Evolutionary conservation across 305 asterid species (phyloP), one percentile per base, ranked within the genome.

Genomic region (Solanum chacoense): DNA sequence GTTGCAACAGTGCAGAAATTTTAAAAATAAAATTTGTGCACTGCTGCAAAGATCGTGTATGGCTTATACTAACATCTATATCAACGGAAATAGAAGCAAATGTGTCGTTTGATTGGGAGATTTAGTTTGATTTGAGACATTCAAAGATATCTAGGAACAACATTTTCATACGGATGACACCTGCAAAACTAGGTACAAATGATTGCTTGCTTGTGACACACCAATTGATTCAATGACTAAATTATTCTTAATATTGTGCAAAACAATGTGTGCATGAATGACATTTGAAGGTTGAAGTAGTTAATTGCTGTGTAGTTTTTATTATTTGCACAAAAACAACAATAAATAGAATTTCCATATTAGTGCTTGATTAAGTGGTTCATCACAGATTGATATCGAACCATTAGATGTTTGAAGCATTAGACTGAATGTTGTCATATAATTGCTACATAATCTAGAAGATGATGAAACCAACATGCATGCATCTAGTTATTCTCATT

Each of bases 1-100:
- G 65, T 50, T 50, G n/a, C n/a, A 16, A 2, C n/a, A 16, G 0
- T 50, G 9, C 0, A 50, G 0, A 50, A 50, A 16, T 14, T 6
- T 16, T 50, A 50, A 50, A 50, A 16, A 50, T 1, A 50, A 16
- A 6, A 16, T 50, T 16, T 50, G 9, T 16, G 65, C n/a, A 50
- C 9, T 50, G 3, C 8, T 16, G 4, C 1, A 50, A 50, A 50
- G 1, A 6, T 50, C 8, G 9, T 16, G 8, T 0, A 50, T 50
- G 65, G 1, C 8, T 50, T 50, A 50, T 1, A 50, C 8, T 50
- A 16, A 50, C n/a, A 18, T 50, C 1, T 16, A 50, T 50, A 50
- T 50, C 65, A 50, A 50, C 9, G 3, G 0, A 50, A 50, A 16
- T 50, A 0, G n/a, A 16, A 50, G 65, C 0, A 16, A 50, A 50